Conservation (phyloP, 2,329 filamentous ascomycete species). For the Fusarium neocosmosporiellum region DNA sequence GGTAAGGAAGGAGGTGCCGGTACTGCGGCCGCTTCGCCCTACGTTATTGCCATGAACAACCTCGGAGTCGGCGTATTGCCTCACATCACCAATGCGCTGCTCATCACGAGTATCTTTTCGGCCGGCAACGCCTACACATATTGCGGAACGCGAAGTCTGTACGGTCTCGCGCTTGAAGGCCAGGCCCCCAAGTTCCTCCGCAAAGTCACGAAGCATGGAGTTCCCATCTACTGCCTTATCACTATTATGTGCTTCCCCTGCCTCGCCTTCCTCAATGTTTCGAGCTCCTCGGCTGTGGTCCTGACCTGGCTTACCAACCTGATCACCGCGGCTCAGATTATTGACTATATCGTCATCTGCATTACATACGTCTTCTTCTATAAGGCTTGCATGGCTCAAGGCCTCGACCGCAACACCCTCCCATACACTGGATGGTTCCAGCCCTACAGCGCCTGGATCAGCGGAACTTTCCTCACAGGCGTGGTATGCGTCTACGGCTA, state of each 20-base stretch:
- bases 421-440: conserved; percentile 69
- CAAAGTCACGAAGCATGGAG: conserved; percentile 68
- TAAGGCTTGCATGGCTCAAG: conserved; percentile 63
- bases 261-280: conserved; percentile 62
- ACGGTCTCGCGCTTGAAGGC: conserved; percentile 60
- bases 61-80: conserved; percentile 63
- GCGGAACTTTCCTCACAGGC: conserved; percentile 50
- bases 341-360: conserved; percentile 68
- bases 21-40: conserved; percentile 67
- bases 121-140: conserved; percentile 63
- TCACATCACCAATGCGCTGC: conserved; percentile 65
- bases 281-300: conserved; percentile 57
- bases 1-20: conserved; percentile 39
- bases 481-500: conserved; percentile 61
- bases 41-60: conserved; percentile 70
- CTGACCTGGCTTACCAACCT: conserved; percentile 65
- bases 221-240: conserved; percentile 67
- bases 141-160: conserved; percentile 59
- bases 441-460: conserved; percentile 60
- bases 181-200: conserved; percentile 62
- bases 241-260: conserved; percentile 63
- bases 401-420: conserved; percentile 60
- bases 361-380: conserved; percentile 60
- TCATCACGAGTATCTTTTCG: conserved; percentile 54
- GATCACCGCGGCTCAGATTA: conserved; percentile 66